Conservation (phyloP, 192 early-diverging fungal genomes). For the Gaertneriomyces sp. region DNA sequence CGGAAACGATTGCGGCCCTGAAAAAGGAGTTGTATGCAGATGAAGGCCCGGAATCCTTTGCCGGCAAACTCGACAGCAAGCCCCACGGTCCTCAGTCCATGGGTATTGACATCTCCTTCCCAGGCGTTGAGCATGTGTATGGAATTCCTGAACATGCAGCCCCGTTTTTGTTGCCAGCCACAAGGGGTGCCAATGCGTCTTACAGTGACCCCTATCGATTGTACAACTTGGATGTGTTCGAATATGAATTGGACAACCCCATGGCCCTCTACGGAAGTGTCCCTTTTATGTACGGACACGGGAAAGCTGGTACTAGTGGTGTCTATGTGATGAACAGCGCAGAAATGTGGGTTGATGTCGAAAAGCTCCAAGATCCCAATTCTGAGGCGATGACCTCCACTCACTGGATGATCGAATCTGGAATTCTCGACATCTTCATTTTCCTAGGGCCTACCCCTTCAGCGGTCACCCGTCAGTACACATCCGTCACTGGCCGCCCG, state of each 20-base stretch:
- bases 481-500: constrained; percentile 72
- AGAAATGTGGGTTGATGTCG: constrained; percentile 98
- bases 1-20: constrained; percentile 42
- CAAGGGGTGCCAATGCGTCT: constrained; percentile 61
- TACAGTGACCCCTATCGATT: constrained; percentile 93
- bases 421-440: constrained; percentile 83
- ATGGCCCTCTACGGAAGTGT: constrained; percentile 95
- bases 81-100: constrained; percentile 90
- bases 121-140: constrained; percentile 81
- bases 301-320: constrained; percentile 66
- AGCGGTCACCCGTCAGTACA: constrained; percentile 71
- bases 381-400: constrained; percentile 54
- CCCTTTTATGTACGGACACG: constrained; percentile 91
- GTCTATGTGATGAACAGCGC: constrained; percentile 91
- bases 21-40: constrained; percentile 49
- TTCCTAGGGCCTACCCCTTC: constrained; percentile 68
- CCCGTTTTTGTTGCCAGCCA: constrained; percentile 82
- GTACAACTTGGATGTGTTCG: constrained; percentile 98
- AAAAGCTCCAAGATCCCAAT: constrained; percentile 53
- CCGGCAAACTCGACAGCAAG: constrained; percentile 84
- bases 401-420: constrained; percentile 95
- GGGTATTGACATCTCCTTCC: constrained; percentile 89
- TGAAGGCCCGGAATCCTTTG: constrained; percentile 89
- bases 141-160: constrained; percentile 95
- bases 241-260: constrained; percentile 92